Evolutionary conservation across 768 basidiomycete species (phyloP).

Genomic region (Boletus sp.): DNA sequence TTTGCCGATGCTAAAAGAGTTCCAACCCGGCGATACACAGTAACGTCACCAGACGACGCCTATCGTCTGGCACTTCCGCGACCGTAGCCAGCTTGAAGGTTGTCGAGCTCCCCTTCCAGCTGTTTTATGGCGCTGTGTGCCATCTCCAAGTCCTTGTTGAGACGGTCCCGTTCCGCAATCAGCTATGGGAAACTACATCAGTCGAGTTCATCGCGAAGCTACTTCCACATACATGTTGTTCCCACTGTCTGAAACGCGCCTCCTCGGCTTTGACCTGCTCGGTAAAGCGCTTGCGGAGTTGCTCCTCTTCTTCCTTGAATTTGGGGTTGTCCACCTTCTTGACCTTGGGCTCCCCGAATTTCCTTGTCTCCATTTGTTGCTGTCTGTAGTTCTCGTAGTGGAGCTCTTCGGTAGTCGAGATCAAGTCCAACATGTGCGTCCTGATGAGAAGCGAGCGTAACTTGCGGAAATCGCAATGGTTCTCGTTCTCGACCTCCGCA

Average conservation of each 20-base stretch:
- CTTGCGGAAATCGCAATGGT: conserved; percentile 99
- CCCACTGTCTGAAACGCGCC: conserved; percentile 97
- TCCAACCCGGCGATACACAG: conserved; percentile 6
- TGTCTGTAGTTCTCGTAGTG: conserved; percentile 99
- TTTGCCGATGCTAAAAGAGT: conserved; percentile 4
- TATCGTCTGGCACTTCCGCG: conserved; percentile 47
- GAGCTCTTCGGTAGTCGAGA: conserved; percentile 89
- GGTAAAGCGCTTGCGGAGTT: conserved; percentile 94
- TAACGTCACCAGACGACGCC: neutral
- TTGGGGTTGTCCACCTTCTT: conserved; percentile 99
- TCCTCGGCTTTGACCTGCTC: conserved; percentile 99
- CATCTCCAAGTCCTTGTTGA: conserved; percentile 97
- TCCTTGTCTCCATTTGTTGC: conserved; percentile 99
- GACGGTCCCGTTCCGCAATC: conserved; percentile 95
- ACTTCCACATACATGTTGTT: conserved; percentile 76
- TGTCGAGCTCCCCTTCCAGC: conserved; percentile 87
- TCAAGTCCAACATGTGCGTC: conserved; percentile 98
- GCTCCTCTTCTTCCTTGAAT: conserved; percentile 99
- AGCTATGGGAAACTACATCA: conserved; percentile 51
- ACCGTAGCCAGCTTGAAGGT: conserved; percentile 81
- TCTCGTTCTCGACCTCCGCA: conserved; percentile 99
- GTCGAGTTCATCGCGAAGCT: neutral
- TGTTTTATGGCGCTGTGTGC: conserved; percentile 91
- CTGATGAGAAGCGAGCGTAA: conserved; percentile 92
- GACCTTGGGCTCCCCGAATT: conserved; percentile 97